Base-by-base conservation (phyloP, 352 stramenopile species). In the Pythium vanterpoolii region DNA sequence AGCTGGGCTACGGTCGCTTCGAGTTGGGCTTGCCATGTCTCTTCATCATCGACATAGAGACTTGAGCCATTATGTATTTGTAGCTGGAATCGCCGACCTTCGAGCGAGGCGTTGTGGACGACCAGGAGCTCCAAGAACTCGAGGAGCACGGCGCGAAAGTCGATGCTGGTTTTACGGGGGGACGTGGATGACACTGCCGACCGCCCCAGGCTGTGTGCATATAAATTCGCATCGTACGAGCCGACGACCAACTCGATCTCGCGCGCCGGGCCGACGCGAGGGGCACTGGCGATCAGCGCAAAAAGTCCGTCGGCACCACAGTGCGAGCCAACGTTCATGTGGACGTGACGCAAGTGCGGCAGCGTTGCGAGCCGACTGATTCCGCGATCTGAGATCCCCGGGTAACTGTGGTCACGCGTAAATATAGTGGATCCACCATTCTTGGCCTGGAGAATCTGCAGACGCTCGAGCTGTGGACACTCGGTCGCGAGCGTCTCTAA, bases 271-370 rank as follows among this genome's bases (percentile, higher is more conserved):
- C 87, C 73, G 28, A 82, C 80, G 18, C 73, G 77, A 10, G 71
- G 60, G 7, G 79, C 75, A 56, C 90, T 81, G 14, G 71, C 67
- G 19, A 94, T 72, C 33, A 94, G 60, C 21, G 81, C 90, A 18
- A 83, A 68, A 11, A 94, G 57, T 1, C 79, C 79, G 24, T 87
- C 83, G 49, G 89, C 72, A 19, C 78, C 77, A 39, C 71, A 82
- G 13, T 77, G 53, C 8, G 40, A 51, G 40, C 53, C 31, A 21
- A 52, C 40, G 21, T 31, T 36, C 7, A 52, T 42, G 10, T 18
- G 53, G 3, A 52, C n/a, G 10, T 23, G 0, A 8, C n/a, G 27
- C 11, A 59, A 27, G 14, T 39, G 3, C 19, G 24, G 38, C 26
- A 49, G 51, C 40, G 34, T 31, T 10, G 51, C 51, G 18, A 59